A percentile compares a stretch with the other conserved stretches of the same genome.
phyloP scores from a whole-genome alignment of 371 early-diverging fungal genomes.

The Mortierella sp. region DNA sequence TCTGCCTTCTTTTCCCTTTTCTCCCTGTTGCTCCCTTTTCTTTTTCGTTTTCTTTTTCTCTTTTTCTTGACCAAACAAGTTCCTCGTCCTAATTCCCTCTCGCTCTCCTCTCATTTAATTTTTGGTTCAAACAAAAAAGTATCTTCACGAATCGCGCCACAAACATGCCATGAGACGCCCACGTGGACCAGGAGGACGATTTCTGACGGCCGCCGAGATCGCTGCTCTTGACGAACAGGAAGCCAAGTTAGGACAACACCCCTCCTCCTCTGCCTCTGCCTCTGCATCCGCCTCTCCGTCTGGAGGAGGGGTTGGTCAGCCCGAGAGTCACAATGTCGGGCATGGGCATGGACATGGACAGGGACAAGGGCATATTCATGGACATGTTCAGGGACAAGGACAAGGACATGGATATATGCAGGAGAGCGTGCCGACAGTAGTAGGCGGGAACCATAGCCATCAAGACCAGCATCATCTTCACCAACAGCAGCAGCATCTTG shows the following conservation, averaged over 20 bases:
- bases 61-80: background rate
- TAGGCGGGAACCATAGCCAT: background rate
- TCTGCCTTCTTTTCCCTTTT: background rate
- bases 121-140: constrained; percentile 62
- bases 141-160: constrained; percentile 97
- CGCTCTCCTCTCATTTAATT: background rate
- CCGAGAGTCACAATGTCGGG: background rate
- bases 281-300: background rate
- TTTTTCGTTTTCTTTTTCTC: background rate
- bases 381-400: background rate
- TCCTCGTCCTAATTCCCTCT: background rate
- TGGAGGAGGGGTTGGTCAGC: background rate
- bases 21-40: background rate
- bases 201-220: constrained; percentile 75
- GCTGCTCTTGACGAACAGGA: constrained; percentile 64
- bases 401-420: background rate
- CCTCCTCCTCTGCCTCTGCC: background rate
- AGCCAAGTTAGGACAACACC: constrained; percentile 15
- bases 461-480: constrained; percentile 16
- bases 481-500: constrained; percentile 12
- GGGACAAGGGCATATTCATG: background rate
- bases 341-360: background rate
- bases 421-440: background rate
- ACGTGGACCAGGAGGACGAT: constrained; percentile 92
- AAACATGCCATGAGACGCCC: constrained; percentile 96